Conservation (phyloP, 306 rosid species). For the Astragalus glycyphyllos region DNA sequence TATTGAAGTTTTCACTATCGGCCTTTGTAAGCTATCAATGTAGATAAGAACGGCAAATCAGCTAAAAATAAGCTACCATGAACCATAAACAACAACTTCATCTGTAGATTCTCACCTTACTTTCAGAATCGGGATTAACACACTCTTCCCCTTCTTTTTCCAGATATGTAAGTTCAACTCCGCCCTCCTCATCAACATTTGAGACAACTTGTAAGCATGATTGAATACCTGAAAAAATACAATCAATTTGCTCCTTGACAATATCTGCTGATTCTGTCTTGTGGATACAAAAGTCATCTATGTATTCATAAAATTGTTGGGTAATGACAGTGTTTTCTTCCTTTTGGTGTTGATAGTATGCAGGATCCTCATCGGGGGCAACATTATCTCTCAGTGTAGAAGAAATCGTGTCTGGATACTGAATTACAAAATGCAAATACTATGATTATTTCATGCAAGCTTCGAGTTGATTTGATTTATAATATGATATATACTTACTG, state of each 20-base stretch:
- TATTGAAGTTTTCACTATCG: slow-evolving; percentile 47
- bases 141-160: slow-evolving; percentile 41
- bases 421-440: slow-evolving; percentile 45
- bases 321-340: slow-evolving; percentile 42
- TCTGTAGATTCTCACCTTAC: slow-evolving; percentile 57
- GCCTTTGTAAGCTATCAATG: slow-evolving; percentile 55
- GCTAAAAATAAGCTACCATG: slow-evolving; percentile 26
- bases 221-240: slow-evolving; percentile 48
- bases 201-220: slow-evolving; percentile 51
- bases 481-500: slow-evolving; percentile 60
- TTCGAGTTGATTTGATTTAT: slow-evolving; percentile 11
- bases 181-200: slow-evolving; percentile 52
- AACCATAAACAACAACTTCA: slow-evolving; percentile 34
- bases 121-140: slow-evolving; percentile 50
- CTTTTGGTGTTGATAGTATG: slow-evolving; percentile 39
- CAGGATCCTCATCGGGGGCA: slow-evolving; percentile 43
- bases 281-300: slow-evolving; percentile 40
- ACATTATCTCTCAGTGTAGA: slow-evolving; percentile 52
- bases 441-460: slow-evolving; percentile 39
- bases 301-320: slow-evolving; percentile 38
- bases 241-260: slow-evolving; percentile 51
- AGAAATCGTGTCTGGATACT: slow-evolving; percentile 53
- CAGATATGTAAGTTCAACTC: slow-evolving; percentile 50
- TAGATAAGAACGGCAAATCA: slow-evolving; percentile 32
- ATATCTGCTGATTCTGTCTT: slow-evolving; percentile 41